Base-by-base conservation (phyloP, 768 basidiomycete species). In the Porphyrellus cyaneotinctus region DNA sequence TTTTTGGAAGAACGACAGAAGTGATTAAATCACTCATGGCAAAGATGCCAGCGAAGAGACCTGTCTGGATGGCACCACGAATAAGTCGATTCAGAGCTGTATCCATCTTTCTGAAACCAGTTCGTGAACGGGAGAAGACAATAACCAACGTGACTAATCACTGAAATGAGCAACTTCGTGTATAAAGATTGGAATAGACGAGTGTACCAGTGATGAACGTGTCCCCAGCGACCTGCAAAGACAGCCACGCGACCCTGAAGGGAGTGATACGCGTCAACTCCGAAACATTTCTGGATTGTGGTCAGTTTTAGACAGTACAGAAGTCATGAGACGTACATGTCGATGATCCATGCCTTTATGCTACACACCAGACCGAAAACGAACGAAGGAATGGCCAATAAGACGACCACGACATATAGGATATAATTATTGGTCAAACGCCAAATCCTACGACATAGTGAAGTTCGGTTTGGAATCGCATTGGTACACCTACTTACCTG, bases 81-180 rank as follows among this genome's bases (percentile, higher is more conserved):
- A 54, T 54, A 12, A 56, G 18, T 22, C 36, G 46, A 24, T 54
- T 54, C 23, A 56, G 17, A 17, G 80, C 71, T 0, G 71, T 77
- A 56, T 83, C 79, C 6, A 76, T 82, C 56, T 67, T 74, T 15
- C 67, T 68, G 64, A 80, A 78, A 17, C 82, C 80, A 15, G 80
- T 82, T 48, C 75, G 71, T 6, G 74, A 74, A 32, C 41, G 51
- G 9, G 13, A 43, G 24, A 33, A 20, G 10, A 44, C 5, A 11
- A 20, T 22, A 23, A 46, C 13, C 35, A 43, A 43, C 3, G 57
- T 60, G 9, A 63, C 67, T 59, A 68, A 23, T n/a, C 17, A 13
- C 15, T 20, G n/a, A 2, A 23, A 13, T 35, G 52, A 12, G 26
- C 11, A 22, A 6, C 6, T 6, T 24, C 3, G 2, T 23, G 15